A percentile compares a stretch with the other conserved stretches of the same genome.
phyloP scores from a whole-genome alignment of 2,329 filamentous ascomycete genomes.

The Biscogniauxia marginata region DNA sequence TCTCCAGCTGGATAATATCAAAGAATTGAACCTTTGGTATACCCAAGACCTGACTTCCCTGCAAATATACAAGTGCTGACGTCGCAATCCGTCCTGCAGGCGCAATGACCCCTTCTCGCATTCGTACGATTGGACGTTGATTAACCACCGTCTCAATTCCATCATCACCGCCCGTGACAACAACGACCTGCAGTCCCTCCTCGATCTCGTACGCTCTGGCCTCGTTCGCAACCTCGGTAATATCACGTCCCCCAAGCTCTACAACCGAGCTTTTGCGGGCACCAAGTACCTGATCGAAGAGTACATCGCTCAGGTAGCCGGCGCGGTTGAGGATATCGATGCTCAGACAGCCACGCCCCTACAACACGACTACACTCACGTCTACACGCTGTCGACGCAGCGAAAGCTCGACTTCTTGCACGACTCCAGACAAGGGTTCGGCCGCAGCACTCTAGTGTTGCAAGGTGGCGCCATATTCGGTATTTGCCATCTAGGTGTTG shows the following conservation, averaged over 20 bases:
- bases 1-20: conserved; percentile 74
- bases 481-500: conserved; percentile 84
- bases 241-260: conserved; percentile 78
- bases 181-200: conserved; percentile 70
- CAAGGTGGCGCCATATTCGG: conserved; percentile 93
- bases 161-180: conserved; percentile 68
- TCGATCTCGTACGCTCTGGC: conserved; percentile 77
- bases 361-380: conserved; percentile 20
- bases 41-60: conserved; percentile 9
- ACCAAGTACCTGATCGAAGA: conserved; percentile 91
- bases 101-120: conserved; percentile 77
- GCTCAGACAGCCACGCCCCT: conserved; percentile 26
- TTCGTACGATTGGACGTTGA: conserved; percentile 84
- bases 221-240: conserved; percentile 86
- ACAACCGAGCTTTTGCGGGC: conserved; percentile 81
- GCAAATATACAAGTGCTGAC: conserved; percentile 9
- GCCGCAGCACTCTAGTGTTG: conserved; percentile 78
- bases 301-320: conserved; percentile 82
- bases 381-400: conserved; percentile 59
- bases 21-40: conserved; percentile 80
- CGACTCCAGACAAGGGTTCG: conserved; percentile 85
- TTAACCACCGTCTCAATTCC: conserved; percentile 71
- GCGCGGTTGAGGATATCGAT: conserved; percentile 75
- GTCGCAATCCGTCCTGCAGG: conserved; percentile 44
- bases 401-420: conserved; percentile 83